Evolutionary conservation across 345 rosid genomes (phyloP).

Genomic region (Salix exigua): DNA sequence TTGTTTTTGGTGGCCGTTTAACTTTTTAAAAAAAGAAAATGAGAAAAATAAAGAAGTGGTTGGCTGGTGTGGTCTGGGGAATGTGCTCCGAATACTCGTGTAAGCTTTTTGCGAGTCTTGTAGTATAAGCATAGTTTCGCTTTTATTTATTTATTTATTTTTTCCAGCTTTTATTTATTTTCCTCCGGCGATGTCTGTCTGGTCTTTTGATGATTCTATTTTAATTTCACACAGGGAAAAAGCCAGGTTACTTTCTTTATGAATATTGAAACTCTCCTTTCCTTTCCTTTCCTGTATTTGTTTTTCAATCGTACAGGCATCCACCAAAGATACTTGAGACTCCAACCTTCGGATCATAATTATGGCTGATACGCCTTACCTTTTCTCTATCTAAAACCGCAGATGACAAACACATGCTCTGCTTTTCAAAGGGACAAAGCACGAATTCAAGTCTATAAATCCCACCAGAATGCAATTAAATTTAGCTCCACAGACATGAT

Average conservation of each 20-base stretch:
- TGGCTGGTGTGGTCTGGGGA: conserved; percentile 18
- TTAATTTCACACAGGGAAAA: conserved; percentile 9
- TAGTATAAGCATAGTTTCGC: conserved; percentile 20
- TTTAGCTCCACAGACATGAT: background rate
- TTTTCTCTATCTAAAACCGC: background rate
- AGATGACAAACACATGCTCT: background rate
- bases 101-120: conserved; percentile 22
- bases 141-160: conserved; percentile 2
- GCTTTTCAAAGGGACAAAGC: background rate
- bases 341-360: background rate
- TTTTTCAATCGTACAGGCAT: background rate
- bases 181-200: background rate
- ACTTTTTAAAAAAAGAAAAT: background rate
- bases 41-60: background rate
- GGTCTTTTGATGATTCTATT: background rate
- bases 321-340: background rate
- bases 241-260: conserved; percentile 24
- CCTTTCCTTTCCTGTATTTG: background rate
- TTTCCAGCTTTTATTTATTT: background rate
- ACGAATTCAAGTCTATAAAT: background rate
- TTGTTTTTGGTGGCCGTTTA: background rate
- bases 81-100: conserved; percentile 17
- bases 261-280: background rate
- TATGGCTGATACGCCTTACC: background rate
- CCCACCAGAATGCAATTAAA: background rate